Evolutionary conservation across 257 asterid genomes (phyloP).

Genomic region (Vinca minor): DNA sequence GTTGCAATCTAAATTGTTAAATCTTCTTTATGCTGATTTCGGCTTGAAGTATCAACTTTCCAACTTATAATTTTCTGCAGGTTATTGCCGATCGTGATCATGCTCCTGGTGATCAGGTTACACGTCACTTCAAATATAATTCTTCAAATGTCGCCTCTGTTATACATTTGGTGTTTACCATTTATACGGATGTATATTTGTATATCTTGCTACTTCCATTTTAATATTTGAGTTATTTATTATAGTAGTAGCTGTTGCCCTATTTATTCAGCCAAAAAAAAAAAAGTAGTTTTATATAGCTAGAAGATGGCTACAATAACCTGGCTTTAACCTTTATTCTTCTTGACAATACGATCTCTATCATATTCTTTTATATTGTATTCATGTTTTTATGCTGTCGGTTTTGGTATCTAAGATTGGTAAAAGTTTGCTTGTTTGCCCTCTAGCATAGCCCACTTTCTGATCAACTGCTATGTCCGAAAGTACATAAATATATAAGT

Average conservation of each 20-base stretch:
- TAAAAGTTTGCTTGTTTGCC: background rate
- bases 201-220: background rate
- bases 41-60: background rate
- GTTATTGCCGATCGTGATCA: slow-evolving; percentile 64
- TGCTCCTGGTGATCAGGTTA: slow-evolving; percentile 70
- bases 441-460: background rate
- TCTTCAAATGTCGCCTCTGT: background rate
- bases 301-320: background rate
- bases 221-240: background rate
- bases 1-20: background rate
- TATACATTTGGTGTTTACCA: background rate
- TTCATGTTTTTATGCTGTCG: background rate
- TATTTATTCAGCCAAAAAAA: no score
- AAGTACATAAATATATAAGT: background rate
- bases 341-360: background rate
- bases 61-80: slow-evolving; percentile 21
- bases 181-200: background rate
- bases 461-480: background rate
- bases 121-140: slow-evolving; percentile 1
- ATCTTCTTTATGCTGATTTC: background rate
- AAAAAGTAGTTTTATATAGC: no score
- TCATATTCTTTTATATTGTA: background rate
- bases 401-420: background rate
- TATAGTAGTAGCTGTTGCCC: background rate
- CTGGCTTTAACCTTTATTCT: background rate